Conservation (phyloP, 148 eudicot genomes). For the Mesembryanthemum crystallinum region DNA sequence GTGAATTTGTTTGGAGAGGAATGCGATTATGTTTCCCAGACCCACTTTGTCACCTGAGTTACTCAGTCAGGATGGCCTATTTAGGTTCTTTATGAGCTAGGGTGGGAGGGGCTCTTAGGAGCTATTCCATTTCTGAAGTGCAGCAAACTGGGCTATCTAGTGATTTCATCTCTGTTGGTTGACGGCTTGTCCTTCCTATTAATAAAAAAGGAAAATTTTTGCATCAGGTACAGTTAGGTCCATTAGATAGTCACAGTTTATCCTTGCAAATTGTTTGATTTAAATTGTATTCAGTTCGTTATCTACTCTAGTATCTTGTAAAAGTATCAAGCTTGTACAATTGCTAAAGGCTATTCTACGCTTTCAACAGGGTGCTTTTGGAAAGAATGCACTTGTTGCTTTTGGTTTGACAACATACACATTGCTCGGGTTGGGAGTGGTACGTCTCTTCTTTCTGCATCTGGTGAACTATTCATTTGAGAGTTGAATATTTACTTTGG, state of each 20-base stretch:
- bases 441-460: constrained; percentile 32
- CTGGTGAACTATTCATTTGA: not conserved
- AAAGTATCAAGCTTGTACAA: not conserved
- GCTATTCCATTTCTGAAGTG: no score
- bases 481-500: not conserved
- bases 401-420: constrained; percentile 84
- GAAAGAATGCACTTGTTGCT: constrained; percentile 66
- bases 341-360: not conserved
- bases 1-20: no score
- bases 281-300: not conserved
- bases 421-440: constrained; percentile 92
- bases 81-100: no score
- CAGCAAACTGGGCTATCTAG: no score
- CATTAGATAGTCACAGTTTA: not conserved
- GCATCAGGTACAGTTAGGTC: not conserved
- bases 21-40: no score
- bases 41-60: no score
- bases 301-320: not conserved
- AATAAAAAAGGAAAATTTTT: no score
- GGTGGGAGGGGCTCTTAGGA: no score
- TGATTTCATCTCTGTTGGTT: no score
- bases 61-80: no score
- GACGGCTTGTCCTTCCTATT: no score
- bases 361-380: constrained; percentile 78
- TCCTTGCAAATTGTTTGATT: not conserved